phyloP scores from a whole-genome alignment of 768 basidiomycete genomes.

The Trametes meyenii region DNA sequence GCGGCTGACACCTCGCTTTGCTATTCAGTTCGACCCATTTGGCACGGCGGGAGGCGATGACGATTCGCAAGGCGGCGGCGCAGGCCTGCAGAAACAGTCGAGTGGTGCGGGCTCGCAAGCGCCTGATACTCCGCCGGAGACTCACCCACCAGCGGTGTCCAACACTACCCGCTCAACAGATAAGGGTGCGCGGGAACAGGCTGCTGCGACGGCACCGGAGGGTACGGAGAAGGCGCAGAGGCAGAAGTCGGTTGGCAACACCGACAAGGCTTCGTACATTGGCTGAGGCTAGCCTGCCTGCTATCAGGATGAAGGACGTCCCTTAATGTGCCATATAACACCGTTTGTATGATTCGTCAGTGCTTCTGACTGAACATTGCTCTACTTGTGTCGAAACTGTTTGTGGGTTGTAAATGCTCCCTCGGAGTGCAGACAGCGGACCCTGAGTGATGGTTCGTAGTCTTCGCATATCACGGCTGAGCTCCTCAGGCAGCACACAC shows the following conservation, averaged over 20 bases:
- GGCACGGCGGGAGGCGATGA: not conserved
- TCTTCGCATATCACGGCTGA: too few relatives aligned
- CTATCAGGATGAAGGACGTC: not conserved
- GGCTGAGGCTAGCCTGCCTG: too few relatives aligned
- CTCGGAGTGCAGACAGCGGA: too few relatives aligned
- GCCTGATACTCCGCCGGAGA: not conserved
- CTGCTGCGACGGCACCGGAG: constrained; percentile 32
- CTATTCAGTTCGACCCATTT: constrained; percentile 2
- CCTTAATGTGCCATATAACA: too few relatives aligned
- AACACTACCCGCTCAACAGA: constrained; percentile 15
- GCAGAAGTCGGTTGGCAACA: constrained; percentile 24
- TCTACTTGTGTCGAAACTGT: too few relatives aligned
- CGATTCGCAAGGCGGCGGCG: not conserved
- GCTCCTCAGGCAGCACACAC: too few relatives aligned
- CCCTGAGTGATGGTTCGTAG: too few relatives aligned
- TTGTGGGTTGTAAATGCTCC: too few relatives aligned
- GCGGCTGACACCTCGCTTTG: not conserved
- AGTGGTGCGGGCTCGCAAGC: constrained; percentile 1
- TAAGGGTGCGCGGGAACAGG: constrained; percentile 27
- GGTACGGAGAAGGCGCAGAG: constrained; percentile 27
- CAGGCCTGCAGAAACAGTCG: constrained; percentile 2
- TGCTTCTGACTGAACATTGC: too few relatives aligned
- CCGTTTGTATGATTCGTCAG: too few relatives aligned
- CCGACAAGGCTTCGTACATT: constrained; percentile 17
- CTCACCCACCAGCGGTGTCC: constrained; percentile 3